A percentile compares a stretch with the other conserved stretches of the same genome.
phyloP scores from a whole-genome alignment of 1,284 basidiomycete species.

The Malassezia pachydermatis region DNA sequence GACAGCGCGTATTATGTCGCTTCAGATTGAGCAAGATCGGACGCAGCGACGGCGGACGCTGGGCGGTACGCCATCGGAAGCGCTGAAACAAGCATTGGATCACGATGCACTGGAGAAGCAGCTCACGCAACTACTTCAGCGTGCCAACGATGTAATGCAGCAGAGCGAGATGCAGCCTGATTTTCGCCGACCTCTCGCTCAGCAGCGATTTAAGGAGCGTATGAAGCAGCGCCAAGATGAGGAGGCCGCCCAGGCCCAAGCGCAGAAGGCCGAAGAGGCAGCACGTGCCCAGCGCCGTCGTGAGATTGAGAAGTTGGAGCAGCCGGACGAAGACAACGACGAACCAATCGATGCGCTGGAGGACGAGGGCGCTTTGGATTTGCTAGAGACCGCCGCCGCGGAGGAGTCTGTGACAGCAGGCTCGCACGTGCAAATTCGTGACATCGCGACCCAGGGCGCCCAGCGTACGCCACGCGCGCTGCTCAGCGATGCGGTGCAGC shows the following conservation, averaged over 20 bases:
- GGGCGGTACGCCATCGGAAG: conserved; percentile 10
- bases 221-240: conserved; percentile 25
- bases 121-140: conserved; percentile 20
- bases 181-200: conserved; percentile 29
- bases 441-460: conserved; percentile 22
- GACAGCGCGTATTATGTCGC: conserved; percentile 24
- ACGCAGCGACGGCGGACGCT: conserved; percentile 29
- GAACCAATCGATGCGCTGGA: background rate
- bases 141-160: conserved; percentile 31
- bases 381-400: background rate
- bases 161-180: conserved; percentile 32
- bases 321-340: background rate
- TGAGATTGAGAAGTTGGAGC: conserved; percentile 1
- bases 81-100: conserved; percentile 15
- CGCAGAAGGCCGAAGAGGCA: conserved; percentile 41
- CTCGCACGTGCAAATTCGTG: background rate
- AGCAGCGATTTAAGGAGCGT: conserved; percentile 28
- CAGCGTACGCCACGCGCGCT: conserved; percentile 33
- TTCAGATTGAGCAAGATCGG: conserved; percentile 37
- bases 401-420: conserved; percentile 56
- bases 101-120: conserved; percentile 19
- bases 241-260: conserved; percentile 45
- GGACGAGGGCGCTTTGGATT: background rate
- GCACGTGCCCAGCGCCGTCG: background rate
- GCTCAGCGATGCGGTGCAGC: conserved; percentile 41